Evolutionary conservation across 2,329 filamentous ascomycete genomes (phyloP).

Genomic region (Alternaria conjuncta): DNA sequence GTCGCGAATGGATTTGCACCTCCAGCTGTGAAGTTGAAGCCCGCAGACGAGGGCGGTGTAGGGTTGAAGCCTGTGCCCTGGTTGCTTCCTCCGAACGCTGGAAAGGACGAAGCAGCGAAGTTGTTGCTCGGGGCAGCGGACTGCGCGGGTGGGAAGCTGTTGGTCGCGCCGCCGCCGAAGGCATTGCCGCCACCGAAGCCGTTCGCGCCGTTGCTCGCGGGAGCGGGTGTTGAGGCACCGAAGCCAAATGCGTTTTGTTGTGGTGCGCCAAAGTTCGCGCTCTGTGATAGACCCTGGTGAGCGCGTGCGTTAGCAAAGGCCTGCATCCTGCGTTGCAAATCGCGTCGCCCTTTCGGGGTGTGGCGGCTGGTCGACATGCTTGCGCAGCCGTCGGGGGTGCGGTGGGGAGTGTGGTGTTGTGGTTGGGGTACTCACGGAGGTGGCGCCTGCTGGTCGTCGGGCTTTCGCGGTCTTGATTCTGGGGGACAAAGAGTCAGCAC

Average conservation of each 20-base stretch:
- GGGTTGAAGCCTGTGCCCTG: constrained; percentile 32
- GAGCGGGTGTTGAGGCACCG: constrained; percentile 28
- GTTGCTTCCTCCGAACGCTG: constrained; percentile 35
- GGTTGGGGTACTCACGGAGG: constrained; percentile 35
- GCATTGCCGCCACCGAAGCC: constrained; percentile 16
- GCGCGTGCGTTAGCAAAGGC: constrained; percentile 26
- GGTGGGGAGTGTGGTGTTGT: constrained; percentile 6
- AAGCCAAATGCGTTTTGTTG: constrained; percentile 31
- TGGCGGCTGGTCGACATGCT: constrained; percentile 12
- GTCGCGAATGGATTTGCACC: constrained; percentile 32
- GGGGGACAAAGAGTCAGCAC: constrained; percentile 24
- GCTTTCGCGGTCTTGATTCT: constrained; percentile 38
- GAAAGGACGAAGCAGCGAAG: constrained; percentile 42
- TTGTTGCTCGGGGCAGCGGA: constrained; percentile 29
- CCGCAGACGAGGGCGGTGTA: constrained; percentile 26
- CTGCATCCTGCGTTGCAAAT: constrained; percentile 13
- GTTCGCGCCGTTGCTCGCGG: constrained; percentile 14
- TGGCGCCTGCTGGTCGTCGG: constrained; percentile 30
- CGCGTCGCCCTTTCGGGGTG: constrained; percentile 12
- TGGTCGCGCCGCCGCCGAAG: constrained; percentile 31
- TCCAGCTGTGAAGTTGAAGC: constrained; percentile 38
- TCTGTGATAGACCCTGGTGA: constrained; percentile 30
- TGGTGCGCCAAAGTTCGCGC: constrained; percentile 26
- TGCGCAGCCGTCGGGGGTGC: constrained; percentile 2
- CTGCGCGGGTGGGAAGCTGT: constrained; percentile 43